Base-by-base conservation (phyloP, 2,329 filamentous ascomycete species). In the Malbranchea zuffiana region DNA sequence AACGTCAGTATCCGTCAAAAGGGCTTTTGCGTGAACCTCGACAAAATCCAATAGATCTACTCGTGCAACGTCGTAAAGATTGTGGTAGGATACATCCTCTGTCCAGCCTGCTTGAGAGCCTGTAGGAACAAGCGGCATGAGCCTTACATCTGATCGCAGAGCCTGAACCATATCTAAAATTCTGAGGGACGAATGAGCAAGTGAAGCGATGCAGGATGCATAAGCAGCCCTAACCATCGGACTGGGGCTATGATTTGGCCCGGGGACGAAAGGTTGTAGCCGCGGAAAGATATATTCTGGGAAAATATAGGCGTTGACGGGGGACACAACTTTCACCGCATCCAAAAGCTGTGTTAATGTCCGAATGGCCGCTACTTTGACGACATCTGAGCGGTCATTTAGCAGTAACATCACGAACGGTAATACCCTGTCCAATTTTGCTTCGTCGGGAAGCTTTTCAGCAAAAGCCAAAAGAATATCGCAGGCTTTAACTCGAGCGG, bases 81-180 rank as follows among this genome's bases (percentile, higher is more conserved):
- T 82, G 46, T 86, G 82, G 47, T 87, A 83, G 1, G 80, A 76
- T 6, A 69, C 66, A 11, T 78, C 74, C 40, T 80, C 77, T 3
- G 77, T 68, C 51, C 74, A 74, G 30, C 78, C 78, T 4, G 81
- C 76, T 56, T 95, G 86, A 5, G 82, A 57, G 3, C 54, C 72
- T 49, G 87, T 83, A 1, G 82, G 81, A 50, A 92, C 83, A 0
- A 81, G 67, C 2, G 80, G 75, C 0, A 81, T 78, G 24, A 94
- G 68, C 2, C 85, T 80, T 0, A 84, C 84, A 51, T 93, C 87
- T 2, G 84, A 80, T 47, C 83, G 74, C 11, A 96, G 67, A 24
- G 86, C 85, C 46, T 90, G 85, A 12, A 92, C 83, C 73, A 94
- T 82, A 46, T 95, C 86, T 4, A 96, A 68, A 48, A 95, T 94